Evolutionary conservation across 129 eudicot species (phyloP), one percentile per base, ranked within the genome.

Genomic region (Flaveria brownii): DNA sequence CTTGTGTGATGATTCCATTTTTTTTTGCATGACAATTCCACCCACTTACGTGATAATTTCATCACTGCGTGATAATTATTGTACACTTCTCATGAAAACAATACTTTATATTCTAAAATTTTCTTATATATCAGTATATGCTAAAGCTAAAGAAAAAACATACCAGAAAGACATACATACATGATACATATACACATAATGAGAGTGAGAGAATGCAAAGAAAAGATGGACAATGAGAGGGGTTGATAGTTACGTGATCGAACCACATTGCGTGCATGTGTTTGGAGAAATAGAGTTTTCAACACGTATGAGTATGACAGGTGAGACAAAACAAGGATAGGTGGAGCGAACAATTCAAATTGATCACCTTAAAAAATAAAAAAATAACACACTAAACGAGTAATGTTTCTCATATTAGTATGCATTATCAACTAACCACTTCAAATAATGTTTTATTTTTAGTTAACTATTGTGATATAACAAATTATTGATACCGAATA

Each of bases 221-320:
- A 23, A 39, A 60, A 25, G 8, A 60, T 11, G 10, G 1, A 18
- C 4, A 17, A 1, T 13, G 42, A 9, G 14, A 52, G 39, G 52
- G 52, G 67, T 41, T 42, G 80, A 67, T 67, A 66, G 54, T 52
- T 33, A 54, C 45, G 39, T 18, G 45, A 66, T 23, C 2, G 30
- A 75, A 76, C 28, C 43, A 54, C 5, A 36, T 36, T 5, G 41
- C 1, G 41, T 36, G 41, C 81, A 69, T 70, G 76, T 57, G 76
- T 78, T 77, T 78, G 81, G 70, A 69, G 76, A 56, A 69, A 78
- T 56, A 43, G 39, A 26, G 81, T 70, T 78, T 68, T 69, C 76
- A 43, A 30, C 17, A 18, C 4, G 11, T 9, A 23, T 5, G 14
- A 68, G 11, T 9, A 23, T 5, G 14, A 68, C 39, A 5, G 15